A percentile compares a stretch with the other conserved stretches of the same genome.
Evolutionary conservation across 257 asterid genomes (phyloP).

Genomic region (Marsdenia floribunda): DNA sequence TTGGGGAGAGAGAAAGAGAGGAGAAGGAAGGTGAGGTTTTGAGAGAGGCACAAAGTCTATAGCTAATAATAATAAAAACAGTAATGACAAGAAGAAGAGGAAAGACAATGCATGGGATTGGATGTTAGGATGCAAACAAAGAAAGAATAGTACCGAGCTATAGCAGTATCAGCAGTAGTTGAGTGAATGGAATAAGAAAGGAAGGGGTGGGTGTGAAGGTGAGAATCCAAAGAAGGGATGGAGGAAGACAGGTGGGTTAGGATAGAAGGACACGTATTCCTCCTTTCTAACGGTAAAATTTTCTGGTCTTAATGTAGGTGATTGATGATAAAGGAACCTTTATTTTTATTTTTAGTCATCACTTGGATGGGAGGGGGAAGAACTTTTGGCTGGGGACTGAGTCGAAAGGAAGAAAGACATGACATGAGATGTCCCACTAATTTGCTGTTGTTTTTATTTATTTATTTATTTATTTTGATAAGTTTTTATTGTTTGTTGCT

Average conservation of each 20-base stretch:
- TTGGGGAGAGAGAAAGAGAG: background rate
- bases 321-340: constrained; percentile 14
- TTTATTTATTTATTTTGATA: no score
- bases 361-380: no score
- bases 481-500: no score
- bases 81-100: background rate
- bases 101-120: constrained; percentile 13
- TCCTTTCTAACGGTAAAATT: constrained; percentile 55
- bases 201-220: constrained; percentile 24
- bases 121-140: constrained; percentile 5
- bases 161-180: background rate
- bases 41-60: background rate
- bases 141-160: constrained; percentile 11
- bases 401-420: background rate
- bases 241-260: constrained; percentile 40
- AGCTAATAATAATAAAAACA: constrained; percentile 4
- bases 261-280: constrained; percentile 36
- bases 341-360: background rate
- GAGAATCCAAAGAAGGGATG: constrained; percentile 51
- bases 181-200: background rate
- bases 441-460: background rate
- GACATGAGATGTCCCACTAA: background rate
- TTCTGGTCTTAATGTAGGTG: background rate
- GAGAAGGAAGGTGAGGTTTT: background rate
- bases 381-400: background rate